A percentile compares a stretch with the other conserved stretches of the same genome.
These are phyloP conservation scores for Malassezia slooffiae DNA, from an alignment of 1,284 basidiomycete species.

Conservation along the genomic window DNA sequence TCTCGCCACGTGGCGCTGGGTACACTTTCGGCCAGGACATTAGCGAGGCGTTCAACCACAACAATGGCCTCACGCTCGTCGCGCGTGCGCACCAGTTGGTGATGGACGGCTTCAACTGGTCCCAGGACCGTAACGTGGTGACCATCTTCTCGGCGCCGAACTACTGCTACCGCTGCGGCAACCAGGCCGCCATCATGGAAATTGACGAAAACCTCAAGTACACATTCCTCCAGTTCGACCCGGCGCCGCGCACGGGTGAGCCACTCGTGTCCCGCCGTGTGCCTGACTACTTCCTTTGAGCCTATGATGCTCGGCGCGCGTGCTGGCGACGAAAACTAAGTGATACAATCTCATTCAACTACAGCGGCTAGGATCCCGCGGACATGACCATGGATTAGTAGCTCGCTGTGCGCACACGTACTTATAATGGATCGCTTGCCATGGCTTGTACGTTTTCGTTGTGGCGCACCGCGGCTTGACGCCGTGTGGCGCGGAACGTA, in stretches of 20 bases:
- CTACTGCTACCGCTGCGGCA: constrained; percentile 91
- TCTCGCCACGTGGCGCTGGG: constrained; percentile 93
- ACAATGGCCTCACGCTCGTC: constrained; percentile 93
- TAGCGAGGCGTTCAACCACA: constrained; percentile 94
- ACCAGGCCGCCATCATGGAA: constrained; percentile 99
- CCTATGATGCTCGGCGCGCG: too few species aligned
- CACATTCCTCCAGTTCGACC: constrained; percentile 97
- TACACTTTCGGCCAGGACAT: constrained; percentile 99
- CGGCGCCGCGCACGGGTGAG: constrained; percentile 92
- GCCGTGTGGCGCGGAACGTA: too few species aligned
- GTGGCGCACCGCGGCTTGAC: too few species aligned
- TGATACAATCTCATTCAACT: too few species aligned
- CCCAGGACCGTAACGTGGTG: constrained; percentile 98
- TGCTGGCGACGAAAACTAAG: too few species aligned
- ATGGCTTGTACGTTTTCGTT: too few species aligned
- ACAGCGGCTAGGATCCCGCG: too few species aligned
- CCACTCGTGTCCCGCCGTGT: constrained; percentile 94
- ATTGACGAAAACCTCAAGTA: constrained; percentile 97
- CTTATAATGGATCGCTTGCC: too few species aligned
- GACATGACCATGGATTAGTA: too few species aligned
- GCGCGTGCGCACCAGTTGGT: constrained; percentile 55
- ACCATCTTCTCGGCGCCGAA: constrained; percentile 94
- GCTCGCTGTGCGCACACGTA: too few species aligned
- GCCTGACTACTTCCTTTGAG: constrained; percentile 58
- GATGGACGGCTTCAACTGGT: constrained; percentile 98